Percentiles rank a stretch among this genome's conserved stretches.
Conservation (phyloP, 1,139 yeast genomes). For the Magnusiomyces sp. region DNA sequence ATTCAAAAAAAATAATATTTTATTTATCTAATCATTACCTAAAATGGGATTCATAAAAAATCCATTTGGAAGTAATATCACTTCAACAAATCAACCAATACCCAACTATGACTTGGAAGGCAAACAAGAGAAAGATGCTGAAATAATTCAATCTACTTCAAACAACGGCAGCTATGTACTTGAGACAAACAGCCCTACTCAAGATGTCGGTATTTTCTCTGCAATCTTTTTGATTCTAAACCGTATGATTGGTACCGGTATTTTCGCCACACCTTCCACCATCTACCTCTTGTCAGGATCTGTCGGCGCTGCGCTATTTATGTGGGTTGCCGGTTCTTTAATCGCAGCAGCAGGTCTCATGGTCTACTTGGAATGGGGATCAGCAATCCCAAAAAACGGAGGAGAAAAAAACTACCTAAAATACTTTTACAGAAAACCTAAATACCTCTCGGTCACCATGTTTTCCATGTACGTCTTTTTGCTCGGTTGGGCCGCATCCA, state of each 20-base stretch:
- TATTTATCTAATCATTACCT: background rate
- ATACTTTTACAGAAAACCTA: slow-evolving; percentile 60
- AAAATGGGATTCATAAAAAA: background rate
- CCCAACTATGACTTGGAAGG: too few relatives aligned
- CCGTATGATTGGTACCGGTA: slow-evolving; percentile 77
- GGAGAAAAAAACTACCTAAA: slow-evolving; percentile 83
- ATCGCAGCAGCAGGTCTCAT: slow-evolving; percentile 63
- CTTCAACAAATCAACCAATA: too few relatives aligned
- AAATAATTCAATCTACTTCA: background rate
- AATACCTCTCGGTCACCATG: slow-evolving; percentile 61
- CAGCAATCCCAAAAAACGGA: slow-evolving; percentile 77
- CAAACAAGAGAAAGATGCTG: background rate
- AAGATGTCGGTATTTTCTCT: slow-evolving; percentile 51
- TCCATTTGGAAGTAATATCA: too few relatives aligned
- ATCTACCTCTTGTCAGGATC: slow-evolving; percentile 59
- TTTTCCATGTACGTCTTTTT: slow-evolving; percentile 69
- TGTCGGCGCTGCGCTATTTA: slow-evolving; percentile 58
- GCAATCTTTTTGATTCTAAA: slow-evolving; percentile 63
- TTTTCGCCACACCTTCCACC: slow-evolving; percentile 68
- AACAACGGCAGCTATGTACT: too few relatives aligned
- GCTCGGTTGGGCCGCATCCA: slow-evolving; percentile 83
- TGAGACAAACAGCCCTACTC: too few relatives aligned
- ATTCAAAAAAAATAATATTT: background rate
- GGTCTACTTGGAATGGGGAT: slow-evolving; percentile 77
- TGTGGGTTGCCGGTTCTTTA: slow-evolving; percentile 67